Conservation (phyloP, 306 rosid species). For the Arachis hypogaea region DNA sequence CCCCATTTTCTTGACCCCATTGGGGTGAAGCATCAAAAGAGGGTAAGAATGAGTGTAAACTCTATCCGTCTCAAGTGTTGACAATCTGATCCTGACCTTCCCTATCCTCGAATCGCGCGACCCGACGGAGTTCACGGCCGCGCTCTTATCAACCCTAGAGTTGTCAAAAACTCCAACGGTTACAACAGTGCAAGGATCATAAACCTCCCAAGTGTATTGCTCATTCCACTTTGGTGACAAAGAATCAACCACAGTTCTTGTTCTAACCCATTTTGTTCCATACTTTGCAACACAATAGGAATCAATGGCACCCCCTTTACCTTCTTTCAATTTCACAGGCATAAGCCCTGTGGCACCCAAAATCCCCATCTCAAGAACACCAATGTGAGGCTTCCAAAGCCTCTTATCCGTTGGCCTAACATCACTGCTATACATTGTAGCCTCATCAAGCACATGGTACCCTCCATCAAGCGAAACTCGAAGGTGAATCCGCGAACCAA, state of each 20-base stretch:
- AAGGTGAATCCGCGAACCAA: slow-evolving; percentile 64
- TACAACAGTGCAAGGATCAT: slow-evolving; percentile 67
- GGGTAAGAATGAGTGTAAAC: slow-evolving; percentile 71
- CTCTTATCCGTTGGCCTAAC: slow-evolving; percentile 63
- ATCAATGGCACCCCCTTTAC: slow-evolving; percentile 60
- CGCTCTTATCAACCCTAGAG: slow-evolving; percentile 51
- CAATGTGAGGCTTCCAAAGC: slow-evolving; percentile 70
- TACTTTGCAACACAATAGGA: slow-evolving; percentile 67
- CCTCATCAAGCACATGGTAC: slow-evolving; percentile 70
- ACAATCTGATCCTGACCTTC: slow-evolving; percentile 60
- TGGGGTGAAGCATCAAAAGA: slow-evolving; percentile 55
- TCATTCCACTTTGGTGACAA: slow-evolving; percentile 72
- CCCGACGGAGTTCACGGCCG: background rate
- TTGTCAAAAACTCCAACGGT: slow-evolving; percentile 67
- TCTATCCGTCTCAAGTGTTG: slow-evolving; percentile 59
- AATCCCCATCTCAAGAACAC: slow-evolving; percentile 67
- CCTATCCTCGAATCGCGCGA: slow-evolving; percentile 58
- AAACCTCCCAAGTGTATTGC: slow-evolving; percentile 73
- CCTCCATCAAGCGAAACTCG: slow-evolving; percentile 68
- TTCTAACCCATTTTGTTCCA: slow-evolving; percentile 68
- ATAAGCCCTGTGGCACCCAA: slow-evolving; percentile 68
- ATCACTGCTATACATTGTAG: slow-evolving; percentile 66
- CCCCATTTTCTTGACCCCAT: slow-evolving; percentile 70
- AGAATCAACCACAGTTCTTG: slow-evolving; percentile 60
- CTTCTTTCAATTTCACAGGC: slow-evolving; percentile 66